phyloP scores from a whole-genome alignment of 768 basidiomycete species.

The Leccinum pellstonianum region DNA sequence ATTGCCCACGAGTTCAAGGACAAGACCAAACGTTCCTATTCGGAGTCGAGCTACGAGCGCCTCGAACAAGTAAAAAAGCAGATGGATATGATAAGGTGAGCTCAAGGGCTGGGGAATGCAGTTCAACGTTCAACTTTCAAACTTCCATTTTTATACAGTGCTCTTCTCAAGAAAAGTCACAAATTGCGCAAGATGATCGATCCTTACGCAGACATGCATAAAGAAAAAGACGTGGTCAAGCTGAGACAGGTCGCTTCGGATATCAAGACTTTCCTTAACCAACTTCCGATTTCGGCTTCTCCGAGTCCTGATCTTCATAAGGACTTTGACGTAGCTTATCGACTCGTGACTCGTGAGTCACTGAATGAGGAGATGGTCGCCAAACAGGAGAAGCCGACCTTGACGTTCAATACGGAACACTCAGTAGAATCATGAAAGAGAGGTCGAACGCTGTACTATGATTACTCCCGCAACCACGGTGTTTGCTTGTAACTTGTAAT shows the following conservation, averaged over 20 bases:
- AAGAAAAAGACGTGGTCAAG: conserved; percentile 14
- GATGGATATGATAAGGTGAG: conserved; percentile 35
- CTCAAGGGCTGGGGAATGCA: background rate
- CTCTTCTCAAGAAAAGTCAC: conserved; percentile 25
- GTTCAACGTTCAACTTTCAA: background rate
- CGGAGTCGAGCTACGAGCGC: conserved; percentile 30
- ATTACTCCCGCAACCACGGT: background rate
- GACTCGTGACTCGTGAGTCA: conserved; percentile 38
- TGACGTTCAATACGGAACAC: conserved; percentile 19
- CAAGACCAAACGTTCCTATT: conserved; percentile 31
- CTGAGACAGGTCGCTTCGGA: conserved; percentile 31
- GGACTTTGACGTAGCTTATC: conserved; percentile 32
- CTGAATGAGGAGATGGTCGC: conserved; percentile 9
- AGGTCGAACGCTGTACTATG: background rate
- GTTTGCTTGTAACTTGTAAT: no score
- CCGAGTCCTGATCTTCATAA: conserved; percentile 14
- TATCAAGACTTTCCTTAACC: conserved; percentile 29
- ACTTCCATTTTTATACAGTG: conserved; percentile 15
- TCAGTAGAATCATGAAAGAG: background rate
- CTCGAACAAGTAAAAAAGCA: conserved; percentile 35
- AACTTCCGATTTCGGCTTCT: conserved; percentile 18
- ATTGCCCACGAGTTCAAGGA: conserved; percentile 31
- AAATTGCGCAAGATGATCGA: conserved; percentile 33
- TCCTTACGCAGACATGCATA: conserved; percentile 33
- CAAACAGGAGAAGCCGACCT: conserved; percentile 21